These are phyloP conservation scores for Neopestalotiopsis rosae DNA, from an alignment of 2,329 filamentous ascomycete genomes.

Conservation along the genomic window DNA sequence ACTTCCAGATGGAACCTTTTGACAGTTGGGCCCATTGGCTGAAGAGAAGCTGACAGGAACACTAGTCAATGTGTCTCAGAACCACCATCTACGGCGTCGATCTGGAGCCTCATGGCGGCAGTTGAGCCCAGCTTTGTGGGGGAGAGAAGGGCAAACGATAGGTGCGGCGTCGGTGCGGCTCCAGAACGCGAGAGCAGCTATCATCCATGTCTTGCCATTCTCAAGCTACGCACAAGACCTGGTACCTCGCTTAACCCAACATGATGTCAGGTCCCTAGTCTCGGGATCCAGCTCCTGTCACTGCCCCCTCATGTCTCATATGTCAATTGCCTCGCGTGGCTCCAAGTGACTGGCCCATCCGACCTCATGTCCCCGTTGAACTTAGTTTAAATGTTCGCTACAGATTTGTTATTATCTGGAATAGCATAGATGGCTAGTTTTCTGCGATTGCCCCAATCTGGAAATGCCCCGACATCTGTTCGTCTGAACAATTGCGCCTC, in stretches of 20 bases:
- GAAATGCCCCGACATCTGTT: too few species aligned
- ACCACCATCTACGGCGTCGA: not conserved
- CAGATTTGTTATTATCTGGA: not conserved
- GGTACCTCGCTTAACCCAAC: not conserved
- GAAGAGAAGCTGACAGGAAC: not conserved
- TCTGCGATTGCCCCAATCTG: too few species aligned
- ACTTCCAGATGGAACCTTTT: not conserved
- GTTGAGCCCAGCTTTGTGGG: not conserved
- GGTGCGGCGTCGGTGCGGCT: not conserved
- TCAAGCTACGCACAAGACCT: not conserved
- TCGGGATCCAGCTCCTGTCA: not conserved
- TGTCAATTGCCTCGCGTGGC: not conserved
- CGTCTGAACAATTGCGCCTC: not conserved
- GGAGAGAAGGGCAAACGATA: not conserved
- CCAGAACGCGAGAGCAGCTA: not conserved
- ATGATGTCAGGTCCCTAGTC: not conserved
- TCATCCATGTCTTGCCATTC: not conserved
- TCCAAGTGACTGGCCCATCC: not conserved
- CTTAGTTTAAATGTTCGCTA: not conserved
- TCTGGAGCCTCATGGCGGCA: not conserved
- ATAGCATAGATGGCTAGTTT: too few species aligned
- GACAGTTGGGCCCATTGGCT: not conserved
- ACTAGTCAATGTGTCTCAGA: not conserved
- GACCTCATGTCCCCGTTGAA: not conserved
- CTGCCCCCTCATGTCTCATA: not conserved